Evolutionary conservation across 2,329 filamentous ascomycete species (phyloP).

Genomic region (Diaporthe velutina): DNA sequence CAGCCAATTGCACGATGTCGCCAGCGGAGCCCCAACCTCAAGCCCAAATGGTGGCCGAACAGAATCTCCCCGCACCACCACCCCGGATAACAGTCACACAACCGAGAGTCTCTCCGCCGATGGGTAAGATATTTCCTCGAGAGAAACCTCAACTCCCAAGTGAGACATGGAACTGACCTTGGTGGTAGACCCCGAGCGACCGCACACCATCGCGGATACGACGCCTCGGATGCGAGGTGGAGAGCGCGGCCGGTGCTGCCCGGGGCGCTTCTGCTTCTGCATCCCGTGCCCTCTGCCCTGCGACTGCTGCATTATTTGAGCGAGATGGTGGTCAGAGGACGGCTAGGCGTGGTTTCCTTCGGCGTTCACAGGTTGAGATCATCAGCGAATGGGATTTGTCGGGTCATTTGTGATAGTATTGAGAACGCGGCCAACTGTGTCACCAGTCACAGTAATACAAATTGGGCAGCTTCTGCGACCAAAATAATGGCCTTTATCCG

Average conservation of each 20-base stretch:
- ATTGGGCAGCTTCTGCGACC: background rate
- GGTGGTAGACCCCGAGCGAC: conserved; percentile 45
- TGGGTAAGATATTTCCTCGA: conserved; percentile 25
- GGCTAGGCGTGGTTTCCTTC: conserved; percentile 10
- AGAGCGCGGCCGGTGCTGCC: conserved; percentile 47
- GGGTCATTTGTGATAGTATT: background rate
- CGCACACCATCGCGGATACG: conserved; percentile 43
- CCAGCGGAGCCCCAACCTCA: conserved; percentile 31
- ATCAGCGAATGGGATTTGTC: background rate
- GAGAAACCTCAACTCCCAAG: background rate
- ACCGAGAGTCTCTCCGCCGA: conserved; percentile 30
- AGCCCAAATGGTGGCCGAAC: conserved; percentile 34
- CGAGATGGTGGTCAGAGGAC: conserved; percentile 1
- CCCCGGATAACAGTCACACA: conserved; percentile 29
- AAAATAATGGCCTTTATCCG: background rate
- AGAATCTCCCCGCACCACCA: conserved; percentile 30
- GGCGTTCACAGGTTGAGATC: background rate
- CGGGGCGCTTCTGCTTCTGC: conserved; percentile 55
- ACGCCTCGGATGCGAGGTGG: conserved; percentile 46
- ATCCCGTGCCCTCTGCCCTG: conserved; percentile 54
- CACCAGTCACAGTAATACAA: conserved; percentile 3
- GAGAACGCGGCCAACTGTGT: background rate
- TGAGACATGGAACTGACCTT: background rate
- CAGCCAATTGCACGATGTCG: conserved; percentile 33
- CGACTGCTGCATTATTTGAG: conserved; percentile 53